Base-by-base conservation (phyloP, 768 basidiomycete species). In the Mycena amicta region DNA sequence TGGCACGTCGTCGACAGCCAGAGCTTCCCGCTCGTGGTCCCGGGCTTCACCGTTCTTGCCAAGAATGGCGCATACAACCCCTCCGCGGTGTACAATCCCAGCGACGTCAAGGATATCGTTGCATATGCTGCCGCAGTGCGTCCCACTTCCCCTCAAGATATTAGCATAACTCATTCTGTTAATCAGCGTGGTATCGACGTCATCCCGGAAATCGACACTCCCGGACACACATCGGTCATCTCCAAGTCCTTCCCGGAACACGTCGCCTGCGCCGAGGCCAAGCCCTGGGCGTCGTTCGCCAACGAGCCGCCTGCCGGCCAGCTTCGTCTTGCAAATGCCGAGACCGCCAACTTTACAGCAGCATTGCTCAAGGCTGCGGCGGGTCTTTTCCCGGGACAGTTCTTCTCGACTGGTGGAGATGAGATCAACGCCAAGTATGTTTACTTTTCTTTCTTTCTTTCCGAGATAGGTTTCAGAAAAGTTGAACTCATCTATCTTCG, bases 1-100 rank as follows among this genome's bases (percentile, higher is more conserved):
- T 94, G 92, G 92, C 93, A 94, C 67, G 77, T 92, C 56, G 85
- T 85, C 31, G 93, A 95, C 71, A 84, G 86, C 53, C 90, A 94
- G 66, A 86, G 84, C 31, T 95, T 90, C 76, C 92, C 93, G 1
- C 77, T 94, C 16, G 76, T 81, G 37, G 73, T 93, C 20, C 75
- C 83, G 3, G 79, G 79, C 11, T 87, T 82, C 67, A 80, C 86
- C 0, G 82, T 83, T 54, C 75, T 94, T 1, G 77, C 88, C 11
- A 59, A 61, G 18, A 77, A 81, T 2, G 92, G 89, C 2, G 89
- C 92, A 12, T 95, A 95, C 72, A 83, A 83, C 3, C 12, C 79
- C 0, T 55, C 61, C 0, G 71, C 81, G 28, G 74, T 82, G 0
- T 95, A 92, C 70, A 79, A 76, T 3, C 67, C 75, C 6, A 63